Percentiles rank a stretch among this genome's conserved stretches.
These are phyloP conservation scores for Cronartium ribicola DNA, from an alignment of 1,284 basidiomycete genomes.

Conservation along the genomic window DNA sequence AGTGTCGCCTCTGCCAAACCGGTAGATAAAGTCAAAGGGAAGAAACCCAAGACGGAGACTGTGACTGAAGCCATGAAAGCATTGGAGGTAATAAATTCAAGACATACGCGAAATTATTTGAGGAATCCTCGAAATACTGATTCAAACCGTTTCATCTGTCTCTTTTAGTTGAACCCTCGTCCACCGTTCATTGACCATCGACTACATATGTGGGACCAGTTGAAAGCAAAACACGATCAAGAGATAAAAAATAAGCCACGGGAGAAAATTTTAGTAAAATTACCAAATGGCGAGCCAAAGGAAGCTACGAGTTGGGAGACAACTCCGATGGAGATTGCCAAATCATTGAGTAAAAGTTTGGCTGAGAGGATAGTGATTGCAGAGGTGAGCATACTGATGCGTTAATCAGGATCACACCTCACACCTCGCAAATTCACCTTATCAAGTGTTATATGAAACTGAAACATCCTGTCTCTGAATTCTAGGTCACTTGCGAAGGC, in stretches of 20 bases:
- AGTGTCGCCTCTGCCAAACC: constrained; percentile 1
- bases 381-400: constrained; percentile 60
- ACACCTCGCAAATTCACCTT: not conserved
- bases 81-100: constrained; percentile 2
- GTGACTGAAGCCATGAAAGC: constrained; percentile 14
- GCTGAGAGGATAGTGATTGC: constrained; percentile 88
- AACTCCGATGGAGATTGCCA: constrained; percentile 86
- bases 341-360: constrained; percentile 77
- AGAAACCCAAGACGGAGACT: constrained; percentile 18
- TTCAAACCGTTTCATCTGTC: constrained; percentile 8
- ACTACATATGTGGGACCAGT: constrained; percentile 81
- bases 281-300: constrained; percentile 74
- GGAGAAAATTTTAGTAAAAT: constrained; percentile 55
- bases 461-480: not conserved
- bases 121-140: not conserved
- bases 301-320: constrained; percentile 91
- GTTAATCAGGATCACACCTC: not conserved
- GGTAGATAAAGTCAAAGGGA: constrained; percentile 1
- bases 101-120: not conserved
- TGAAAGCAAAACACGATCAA: constrained; percentile 80
- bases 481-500: constrained; percentile 10
- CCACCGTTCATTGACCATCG: constrained; percentile 86
- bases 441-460: not conserved
- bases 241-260: constrained; percentile 58
- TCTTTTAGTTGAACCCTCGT: constrained; percentile 66